These are phyloP conservation scores for Yamadazyma kanchanaburiensis DNA, from an alignment of 1,139 yeast species.

Conservation along the genomic window DNA sequence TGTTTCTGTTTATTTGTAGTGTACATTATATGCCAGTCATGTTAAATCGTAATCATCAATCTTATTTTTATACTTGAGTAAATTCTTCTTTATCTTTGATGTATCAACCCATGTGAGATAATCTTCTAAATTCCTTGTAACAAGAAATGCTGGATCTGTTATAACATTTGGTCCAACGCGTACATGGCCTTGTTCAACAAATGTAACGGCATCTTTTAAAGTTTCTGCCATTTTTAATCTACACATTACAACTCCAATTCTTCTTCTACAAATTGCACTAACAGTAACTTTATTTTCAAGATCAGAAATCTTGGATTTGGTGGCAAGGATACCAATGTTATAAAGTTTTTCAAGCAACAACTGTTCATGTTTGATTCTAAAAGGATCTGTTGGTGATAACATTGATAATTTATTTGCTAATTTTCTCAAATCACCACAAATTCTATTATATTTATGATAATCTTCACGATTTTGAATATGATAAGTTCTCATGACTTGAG, in stretches of 20 bases:
- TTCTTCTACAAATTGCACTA: constrained; percentile 84
- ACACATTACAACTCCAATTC: constrained; percentile 95
- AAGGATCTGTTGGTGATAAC: constrained; percentile 82
- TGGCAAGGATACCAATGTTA: constrained; percentile 80
- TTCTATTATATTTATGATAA: constrained; percentile 86
- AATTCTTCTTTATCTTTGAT: constrained; percentile 87
- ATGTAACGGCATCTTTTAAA: constrained; percentile 82
- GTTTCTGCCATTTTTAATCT: constrained; percentile 92
- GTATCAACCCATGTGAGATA: constrained; percentile 96
- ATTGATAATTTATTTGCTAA: constrained; percentile 82
- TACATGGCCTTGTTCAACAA: constrained; percentile 95
- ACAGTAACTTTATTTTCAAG: constrained; percentile 90
- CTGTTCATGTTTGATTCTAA: constrained; percentile 83
- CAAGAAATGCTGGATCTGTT: constrained; percentile 93
- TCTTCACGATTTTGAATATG: constrained; percentile 94
- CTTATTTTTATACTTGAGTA: constrained; percentile 84
- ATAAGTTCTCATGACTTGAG: constrained; percentile 92
- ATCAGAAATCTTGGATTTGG: constrained; percentile 88
- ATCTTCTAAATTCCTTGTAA: constrained; percentile 91
- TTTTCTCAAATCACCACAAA: constrained; percentile 88
- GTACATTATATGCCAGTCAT: constrained; percentile 23
- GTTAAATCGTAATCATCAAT: constrained; percentile 75
- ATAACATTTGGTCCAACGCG: constrained; percentile 95
- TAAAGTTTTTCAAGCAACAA: constrained; percentile 80
- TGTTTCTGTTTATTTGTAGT: constrained; percentile 3